Base-by-base conservation (phyloP, 495 filamentous ascomycete genomes). In the Sphaerosporella brunnea region DNA sequence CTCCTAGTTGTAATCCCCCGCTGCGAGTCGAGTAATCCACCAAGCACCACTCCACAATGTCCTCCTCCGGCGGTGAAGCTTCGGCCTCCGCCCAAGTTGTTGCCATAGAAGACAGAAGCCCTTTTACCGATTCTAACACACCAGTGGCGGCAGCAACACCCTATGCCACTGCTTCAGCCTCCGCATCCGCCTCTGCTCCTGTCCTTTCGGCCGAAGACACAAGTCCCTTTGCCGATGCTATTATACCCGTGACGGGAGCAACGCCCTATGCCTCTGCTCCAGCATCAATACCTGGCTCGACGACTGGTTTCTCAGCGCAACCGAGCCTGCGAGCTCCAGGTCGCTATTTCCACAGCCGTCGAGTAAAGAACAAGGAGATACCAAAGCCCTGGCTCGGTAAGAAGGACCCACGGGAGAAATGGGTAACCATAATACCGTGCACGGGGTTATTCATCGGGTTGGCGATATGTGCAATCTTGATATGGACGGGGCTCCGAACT, bases 351-450 rank as follows among this genome's bases (percentile, higher is more conserved):
- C 79, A 78, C 61, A 85, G 82, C 10, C 66, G 82, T 35, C 64
- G 81, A 48, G 66, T 88, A 28, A 72, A 70, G 60, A 80, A 82
- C 60, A 78, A 73, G 32, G 73, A 80, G 32, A 61, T 79, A 13
- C 72, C 83, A 51, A 73, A 77, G 59, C 78, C 81, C 16, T 87
- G 82, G 81, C 56, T 74, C 25, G 61, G 66, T 16, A 72, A 74
- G 52, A 73, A 69, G 44, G 80, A 87, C 57, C 78, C 81, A 2
- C 77, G 72, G 59, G 79, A 86, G 69, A 86, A 84, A 66, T 87
- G 82, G 83, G 77, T 82, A 3, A 84, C 77, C 18, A 83, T 87
- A 47, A 72, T 87, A 24, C 81, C 81, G 2, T 54, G 84, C 36
- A 59, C 82, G 20, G 81, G 82, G 18, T 67, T 87, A 37, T 16